Evolutionary conservation across 306 rosid species (phyloP).

Genomic region (Herpetospermum pedunculosum): DNA sequence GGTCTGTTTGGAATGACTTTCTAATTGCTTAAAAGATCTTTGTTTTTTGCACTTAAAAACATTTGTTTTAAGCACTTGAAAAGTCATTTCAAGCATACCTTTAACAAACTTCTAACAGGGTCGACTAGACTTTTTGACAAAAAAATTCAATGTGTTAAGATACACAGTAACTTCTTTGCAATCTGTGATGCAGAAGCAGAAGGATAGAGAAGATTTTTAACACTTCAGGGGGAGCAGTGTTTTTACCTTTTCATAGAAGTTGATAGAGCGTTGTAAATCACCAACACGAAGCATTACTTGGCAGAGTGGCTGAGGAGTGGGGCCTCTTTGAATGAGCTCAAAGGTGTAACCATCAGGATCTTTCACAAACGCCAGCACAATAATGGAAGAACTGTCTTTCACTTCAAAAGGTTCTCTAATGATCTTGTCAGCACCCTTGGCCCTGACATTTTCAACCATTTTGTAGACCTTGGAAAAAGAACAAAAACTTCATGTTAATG

Average conservation of each 20-base stretch:
- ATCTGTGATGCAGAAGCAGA: not conserved
- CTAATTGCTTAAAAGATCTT: no score
- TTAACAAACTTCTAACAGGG: no score
- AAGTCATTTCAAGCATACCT: no score
- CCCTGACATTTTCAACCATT: slow-evolving; percentile 53
- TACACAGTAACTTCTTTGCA: not conserved
- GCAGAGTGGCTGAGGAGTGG: slow-evolving; percentile 73
- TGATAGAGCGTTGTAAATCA: slow-evolving; percentile 67
- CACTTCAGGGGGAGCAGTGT: not conserved
- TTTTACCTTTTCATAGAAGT: slow-evolving; percentile 80
- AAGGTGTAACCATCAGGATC: slow-evolving; percentile 88
- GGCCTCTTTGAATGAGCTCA: slow-evolving; percentile 65
- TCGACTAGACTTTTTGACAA: no score
- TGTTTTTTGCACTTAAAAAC: no score
- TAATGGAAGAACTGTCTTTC: slow-evolving; percentile 40
- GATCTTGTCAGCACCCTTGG: slow-evolving; percentile 53
- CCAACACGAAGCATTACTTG: slow-evolving; percentile 97
- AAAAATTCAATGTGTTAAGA: no score
- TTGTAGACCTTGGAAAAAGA: slow-evolving; percentile 36
- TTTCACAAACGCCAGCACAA: slow-evolving; percentile 63
- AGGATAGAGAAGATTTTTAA: not conserved
- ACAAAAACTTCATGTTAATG: not conserved
- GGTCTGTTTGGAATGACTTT: no score
- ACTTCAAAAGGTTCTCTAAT: slow-evolving; percentile 88
- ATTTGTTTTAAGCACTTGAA: no score